These are phyloP conservation scores for Podospora pseudopauciseta DNA, from an alignment of 495 filamentous ascomycete genomes.

Conservation along the genomic window DNA sequence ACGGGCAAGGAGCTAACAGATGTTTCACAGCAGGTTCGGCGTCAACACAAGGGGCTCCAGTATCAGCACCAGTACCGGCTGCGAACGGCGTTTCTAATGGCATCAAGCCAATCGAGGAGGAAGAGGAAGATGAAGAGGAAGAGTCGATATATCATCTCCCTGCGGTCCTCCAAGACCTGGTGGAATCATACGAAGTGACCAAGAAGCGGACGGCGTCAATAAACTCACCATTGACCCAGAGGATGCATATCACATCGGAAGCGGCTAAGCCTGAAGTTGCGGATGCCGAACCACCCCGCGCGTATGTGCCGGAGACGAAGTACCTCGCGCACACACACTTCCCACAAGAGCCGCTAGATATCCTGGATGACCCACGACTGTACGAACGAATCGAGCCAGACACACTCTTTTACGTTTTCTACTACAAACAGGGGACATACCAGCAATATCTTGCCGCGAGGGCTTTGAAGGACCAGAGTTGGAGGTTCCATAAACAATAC, in stretches of 20 bases:
- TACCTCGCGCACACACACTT: slow-evolving; percentile 81
- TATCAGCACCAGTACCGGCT: slow-evolving; percentile 19
- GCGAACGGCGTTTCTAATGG: slow-evolving; percentile 54
- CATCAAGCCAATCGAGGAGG: slow-evolving; percentile 38
- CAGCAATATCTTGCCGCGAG: slow-evolving; percentile 97
- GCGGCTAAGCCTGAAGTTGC: slow-evolving; percentile 64
- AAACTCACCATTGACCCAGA: slow-evolving; percentile 60
- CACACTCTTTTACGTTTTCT: slow-evolving; percentile 98
- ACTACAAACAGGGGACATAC: slow-evolving; percentile 94
- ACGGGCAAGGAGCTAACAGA: background rate
- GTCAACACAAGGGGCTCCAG: slow-evolving; percentile 17
- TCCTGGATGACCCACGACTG: slow-evolving; percentile 84
- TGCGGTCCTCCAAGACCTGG: slow-evolving; percentile 78
- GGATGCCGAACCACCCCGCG: slow-evolving; percentile 77
- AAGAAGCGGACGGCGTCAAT: slow-evolving; percentile 60
- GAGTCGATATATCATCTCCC: slow-evolving; percentile 97
- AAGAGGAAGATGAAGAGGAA: slow-evolving; percentile 52
- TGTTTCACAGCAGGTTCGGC: background rate
- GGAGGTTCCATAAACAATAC: slow-evolving; percentile 99
- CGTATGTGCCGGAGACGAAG: slow-evolving; percentile 76
- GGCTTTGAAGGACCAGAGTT: slow-evolving; percentile 92
- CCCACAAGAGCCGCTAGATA: slow-evolving; percentile 82
- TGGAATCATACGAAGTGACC: slow-evolving; percentile 84
- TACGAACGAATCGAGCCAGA: slow-evolving; percentile 90
- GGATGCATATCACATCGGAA: slow-evolving; percentile 69